Evolutionary conservation across 441 rosid species (phyloP), one percentile per base, ranked within the genome.

Genomic region (Bocquillonia castaneifolia): DNA sequence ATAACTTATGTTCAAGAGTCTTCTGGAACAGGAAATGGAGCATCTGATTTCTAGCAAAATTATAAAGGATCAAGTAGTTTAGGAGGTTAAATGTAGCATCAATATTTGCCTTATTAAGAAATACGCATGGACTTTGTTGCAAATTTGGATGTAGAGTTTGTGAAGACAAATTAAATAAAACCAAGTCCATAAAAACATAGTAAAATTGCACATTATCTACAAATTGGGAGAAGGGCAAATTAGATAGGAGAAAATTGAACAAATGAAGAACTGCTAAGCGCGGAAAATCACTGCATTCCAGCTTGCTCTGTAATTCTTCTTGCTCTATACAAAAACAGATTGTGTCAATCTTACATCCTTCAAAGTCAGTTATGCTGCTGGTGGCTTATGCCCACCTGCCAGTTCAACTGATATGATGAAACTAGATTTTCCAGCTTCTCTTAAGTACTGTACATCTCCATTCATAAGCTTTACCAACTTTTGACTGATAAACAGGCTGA

Each of bases 361-460:
- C 26, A 5, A 20, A 51, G 68, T 23, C 26, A 15, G 55, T 37
- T 66, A 76, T 22, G 47, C 70, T 55, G 45, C 70, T 55, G 45
- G 53, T 7, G 73, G n/a, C 55, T 74, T 63, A 14, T 66, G 69
- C 52, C 88, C 82, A 25, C 87, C 97, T 58, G 99, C 99, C 36
- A 93, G 95, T 77, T 89, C 97, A 1, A 84, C 85, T 5, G 84
- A 71, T 73, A 93, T 45, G 42, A 89, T 88, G 81, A 91, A 87
- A 67, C 86, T 85, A 0, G 96, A 84, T 67, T 79, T 85, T 37
- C 91, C 91, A 17, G 90, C 92, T 81, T 89, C 93, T 79, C 97
- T 86, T 72, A 93, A 70, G 81, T 91, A 93, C 77, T 82, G 95
- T 59, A 93, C 90, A 73, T 93, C 96, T 73, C 99, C 99, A 63